phyloP scores from a whole-genome alignment of 164 flowering plant species.

The Annona cherimola region DNA sequence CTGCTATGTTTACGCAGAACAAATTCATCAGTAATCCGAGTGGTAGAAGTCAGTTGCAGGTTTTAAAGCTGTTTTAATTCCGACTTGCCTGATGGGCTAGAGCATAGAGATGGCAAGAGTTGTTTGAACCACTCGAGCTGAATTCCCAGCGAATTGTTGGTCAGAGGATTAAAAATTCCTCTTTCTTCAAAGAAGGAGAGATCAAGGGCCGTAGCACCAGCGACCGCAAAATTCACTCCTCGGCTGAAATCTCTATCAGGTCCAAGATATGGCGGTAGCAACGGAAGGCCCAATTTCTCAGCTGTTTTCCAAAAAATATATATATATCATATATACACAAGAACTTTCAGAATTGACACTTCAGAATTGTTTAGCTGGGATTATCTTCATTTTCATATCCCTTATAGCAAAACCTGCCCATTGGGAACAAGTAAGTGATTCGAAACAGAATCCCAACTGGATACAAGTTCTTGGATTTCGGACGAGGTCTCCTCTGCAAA shows the following conservation, averaged over 20 bases:
- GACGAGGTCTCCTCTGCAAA: no score
- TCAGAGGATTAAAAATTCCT: not conserved
- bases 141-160: slow-evolving; percentile 18
- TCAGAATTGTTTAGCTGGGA: no score
- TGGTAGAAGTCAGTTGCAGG: no score
- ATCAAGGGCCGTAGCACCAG: slow-evolving; percentile 48
- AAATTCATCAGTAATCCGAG: no score
- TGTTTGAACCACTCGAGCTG: slow-evolving; percentile 32
- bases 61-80: no score
- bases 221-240: slow-evolving; percentile 55
- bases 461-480: no score
- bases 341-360: no score
- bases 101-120: slow-evolving; percentile 1
- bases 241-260: not conserved
- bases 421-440: no score
- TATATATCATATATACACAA: no score
- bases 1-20: slow-evolving; percentile 1
- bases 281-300: slow-evolving; percentile 25
- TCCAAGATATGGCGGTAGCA: slow-evolving; percentile 35
- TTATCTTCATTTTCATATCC: no score
- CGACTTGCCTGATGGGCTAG: not conserved
- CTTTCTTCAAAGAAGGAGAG: slow-evolving; percentile 17
- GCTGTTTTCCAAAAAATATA: not conserved
- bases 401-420: no score
- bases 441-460: no score